Evolutionary conservation across 2,329 filamentous ascomycete genomes (phyloP).

Genomic region (Colletotrichum cereale): DNA sequence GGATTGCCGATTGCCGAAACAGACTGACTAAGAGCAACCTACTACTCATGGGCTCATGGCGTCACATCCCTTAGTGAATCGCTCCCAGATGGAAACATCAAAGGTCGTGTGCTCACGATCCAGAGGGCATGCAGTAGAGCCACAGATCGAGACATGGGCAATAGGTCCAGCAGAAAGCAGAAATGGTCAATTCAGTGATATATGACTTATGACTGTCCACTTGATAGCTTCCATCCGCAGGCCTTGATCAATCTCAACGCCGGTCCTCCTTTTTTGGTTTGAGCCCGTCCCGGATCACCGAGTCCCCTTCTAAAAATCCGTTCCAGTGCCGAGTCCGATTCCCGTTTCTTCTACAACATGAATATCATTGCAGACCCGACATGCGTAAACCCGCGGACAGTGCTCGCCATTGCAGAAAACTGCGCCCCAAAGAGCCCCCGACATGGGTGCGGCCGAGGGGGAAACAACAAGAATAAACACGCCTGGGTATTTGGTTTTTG

Average conservation of each 20-base stretch:
- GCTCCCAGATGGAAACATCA: background rate
- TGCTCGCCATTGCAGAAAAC: conserved; percentile 2
- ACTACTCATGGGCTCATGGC: too few relatives aligned
- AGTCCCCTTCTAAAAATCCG: conserved; percentile 34
- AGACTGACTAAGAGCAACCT: conserved; percentile 4
- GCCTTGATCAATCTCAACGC: background rate
- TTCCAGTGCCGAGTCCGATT: conserved; percentile 22
- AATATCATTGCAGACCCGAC: conserved; percentile 23
- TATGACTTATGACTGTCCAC: conserved; percentile 33
- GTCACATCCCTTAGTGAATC: background rate
- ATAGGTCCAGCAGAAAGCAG: conserved; percentile 16
- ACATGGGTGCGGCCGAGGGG: conserved; percentile 2
- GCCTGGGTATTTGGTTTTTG: conserved; percentile 38
- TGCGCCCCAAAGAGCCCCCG: background rate
- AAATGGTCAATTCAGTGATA: conserved; percentile 29
- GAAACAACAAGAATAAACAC: conserved; percentile 25
- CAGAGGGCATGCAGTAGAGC: background rate
- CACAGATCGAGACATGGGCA: conserved; percentile 22
- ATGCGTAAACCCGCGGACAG: conserved; percentile 22
- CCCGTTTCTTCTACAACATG: conserved; percentile 17
- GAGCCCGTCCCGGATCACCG: conserved; percentile 22
- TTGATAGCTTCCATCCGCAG: background rate
- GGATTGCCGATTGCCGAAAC: conserved; percentile 29
- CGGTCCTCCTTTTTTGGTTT: conserved; percentile 3
- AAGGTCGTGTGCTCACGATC: conserved; percentile 19